A percentile compares a stretch with the other conserved stretches of the same genome.
Evolutionary conservation across 2,329 filamentous ascomycete genomes (phyloP).

Genomic region (Alternaria gansuensis): DNA sequence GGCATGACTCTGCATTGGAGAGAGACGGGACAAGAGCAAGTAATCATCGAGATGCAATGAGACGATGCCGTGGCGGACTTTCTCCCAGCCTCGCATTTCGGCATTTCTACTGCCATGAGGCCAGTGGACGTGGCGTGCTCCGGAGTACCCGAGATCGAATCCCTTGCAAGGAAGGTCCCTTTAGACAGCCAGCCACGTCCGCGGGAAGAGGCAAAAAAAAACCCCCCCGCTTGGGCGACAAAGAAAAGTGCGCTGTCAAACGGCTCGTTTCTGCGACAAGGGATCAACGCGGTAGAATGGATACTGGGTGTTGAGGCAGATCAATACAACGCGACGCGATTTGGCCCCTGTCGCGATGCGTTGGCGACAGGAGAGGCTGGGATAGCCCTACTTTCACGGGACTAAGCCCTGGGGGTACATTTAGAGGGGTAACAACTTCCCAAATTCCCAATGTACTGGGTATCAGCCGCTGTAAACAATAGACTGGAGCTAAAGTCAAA

Average conservation of each 20-base stretch:
- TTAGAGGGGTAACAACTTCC: not conserved
- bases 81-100: slow-evolving; percentile 5
- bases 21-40: not conserved
- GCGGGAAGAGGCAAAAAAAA: slow-evolving; percentile 10
- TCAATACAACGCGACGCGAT: slow-evolving; percentile 4
- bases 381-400: slow-evolving; percentile 3
- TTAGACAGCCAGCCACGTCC: slow-evolving; percentile 9
- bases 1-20: slow-evolving; percentile 5
- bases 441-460: no score
- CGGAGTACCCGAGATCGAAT: slow-evolving; percentile 19
- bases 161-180: slow-evolving; percentile 29
- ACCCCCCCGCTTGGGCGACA: slow-evolving; percentile 13
- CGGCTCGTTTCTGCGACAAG: slow-evolving; percentile 22
- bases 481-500: not conserved
- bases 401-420: not conserved
- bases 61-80: not conserved
- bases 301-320: slow-evolving; percentile 4
- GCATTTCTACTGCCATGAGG: not conserved
- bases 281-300: slow-evolving; percentile 2
- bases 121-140: slow-evolving; percentile 20
- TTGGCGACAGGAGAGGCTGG: slow-evolving; percentile 12
- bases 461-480: not conserved
- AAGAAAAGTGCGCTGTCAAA: slow-evolving; percentile 1
- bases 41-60: slow-evolving; percentile 1
- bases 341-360: slow-evolving; percentile 10